phyloP scores from a whole-genome alignment of 129 eudicot genomes.

The Pseudognaphalium luteoalbum region DNA sequence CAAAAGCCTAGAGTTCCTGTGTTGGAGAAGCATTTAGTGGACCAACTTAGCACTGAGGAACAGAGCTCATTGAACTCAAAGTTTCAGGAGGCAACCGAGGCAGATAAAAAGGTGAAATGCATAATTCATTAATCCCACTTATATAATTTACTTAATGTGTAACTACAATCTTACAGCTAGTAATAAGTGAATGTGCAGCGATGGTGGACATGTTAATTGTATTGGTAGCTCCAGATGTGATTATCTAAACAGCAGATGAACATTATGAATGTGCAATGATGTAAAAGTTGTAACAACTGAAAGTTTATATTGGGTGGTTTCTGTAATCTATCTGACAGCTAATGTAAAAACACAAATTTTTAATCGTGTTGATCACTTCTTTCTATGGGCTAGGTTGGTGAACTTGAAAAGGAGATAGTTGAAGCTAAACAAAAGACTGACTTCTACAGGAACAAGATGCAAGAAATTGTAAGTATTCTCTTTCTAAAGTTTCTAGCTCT shows the following conservation, averaged over 20 bases:
- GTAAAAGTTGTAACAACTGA: conserved; percentile 6
- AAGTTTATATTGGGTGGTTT: not conserved
- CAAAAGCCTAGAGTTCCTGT: conserved; percentile 74
- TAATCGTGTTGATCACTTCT: not conserved
- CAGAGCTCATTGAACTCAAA: conserved; percentile 72
- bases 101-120: conserved; percentile 57
- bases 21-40: conserved; percentile 80
- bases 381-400: conserved; percentile 42
- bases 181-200: not conserved
- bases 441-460: conserved; percentile 83
- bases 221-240: not conserved
- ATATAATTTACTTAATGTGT: not conserved
- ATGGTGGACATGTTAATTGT: not conserved
- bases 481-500: conserved; percentile 4
- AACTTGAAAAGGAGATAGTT: conserved; percentile 76
- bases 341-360: not conserved
- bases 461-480: conserved; percentile 72
- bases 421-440: conserved; percentile 81
- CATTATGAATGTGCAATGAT: not conserved
- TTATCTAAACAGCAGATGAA: not conserved
- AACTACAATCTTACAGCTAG: not conserved
- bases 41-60: conserved; percentile 86
- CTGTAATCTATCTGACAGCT: conserved; percentile 1
- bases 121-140: not conserved
- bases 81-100: conserved; percentile 82